Base-by-base conservation (phyloP, 768 basidiomycete genomes). In the Lactifluus piperatus region DNA sequence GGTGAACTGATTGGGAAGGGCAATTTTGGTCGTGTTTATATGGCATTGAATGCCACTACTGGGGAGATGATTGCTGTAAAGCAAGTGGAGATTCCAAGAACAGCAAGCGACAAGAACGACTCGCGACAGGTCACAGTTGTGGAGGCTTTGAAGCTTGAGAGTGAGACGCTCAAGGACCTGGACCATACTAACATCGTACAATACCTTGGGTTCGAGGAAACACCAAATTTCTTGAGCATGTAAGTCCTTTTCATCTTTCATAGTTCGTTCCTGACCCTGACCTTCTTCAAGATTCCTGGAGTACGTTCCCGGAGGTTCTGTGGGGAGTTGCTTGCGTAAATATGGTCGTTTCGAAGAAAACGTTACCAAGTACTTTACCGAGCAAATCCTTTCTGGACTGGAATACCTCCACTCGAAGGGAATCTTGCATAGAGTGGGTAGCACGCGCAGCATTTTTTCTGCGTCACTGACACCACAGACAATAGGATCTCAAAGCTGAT, bases 41-140 rank as follows among this genome's bases (percentile, higher is more conserved):
- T 98, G 55, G 97, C 92, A 18, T 76, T 98, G 58, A 98, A 98
- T 70, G 92, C 91, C 32, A 94, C 91, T 3, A 95, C 94, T 0
- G 94, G 94, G 57, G 94, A 98, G 73, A 95, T 97, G 91, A 94
- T 98, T 67, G 97, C 97, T 18, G 97, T 99, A 64, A 99, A 99
- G 73, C 97, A 98, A 73, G 97, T 99, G 48, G 97, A 98, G 71
- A 81, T 94, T 58, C 95, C 97, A 1, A 83, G 84, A 51, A 94
- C 93, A 8, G 83, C 85, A 18, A 92, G 89, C 67, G 97, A 99
- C 73, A 90, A 88, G 71, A 88, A 83, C 63, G 94, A 98, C 71
- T 79, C 81, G 18, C 81, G 94, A 32, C 94, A 95, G 66, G 76
- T 81, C 55, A 82, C 82, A 29, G 85, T 94, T 62, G 90, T 99